These are phyloP conservation scores for Fraxinus latifolia DNA, from an alignment of 305 asterid genomes.

Conservation along the genomic window DNA sequence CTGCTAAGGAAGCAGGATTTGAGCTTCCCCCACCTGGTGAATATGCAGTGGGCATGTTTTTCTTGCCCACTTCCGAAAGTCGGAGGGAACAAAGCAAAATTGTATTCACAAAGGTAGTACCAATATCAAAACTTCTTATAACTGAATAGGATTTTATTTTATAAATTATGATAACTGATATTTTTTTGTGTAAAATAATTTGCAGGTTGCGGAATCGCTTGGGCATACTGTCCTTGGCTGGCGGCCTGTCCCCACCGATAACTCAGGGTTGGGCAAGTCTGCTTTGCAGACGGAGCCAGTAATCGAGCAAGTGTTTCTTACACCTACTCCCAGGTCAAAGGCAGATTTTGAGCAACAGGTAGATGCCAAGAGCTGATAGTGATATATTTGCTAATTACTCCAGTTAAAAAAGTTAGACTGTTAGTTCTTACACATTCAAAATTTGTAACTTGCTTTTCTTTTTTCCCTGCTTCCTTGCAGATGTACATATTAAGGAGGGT, in stretches of 20 bases:
- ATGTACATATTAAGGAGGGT: slow-evolving; percentile 96
- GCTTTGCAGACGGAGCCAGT: slow-evolving; percentile 96
- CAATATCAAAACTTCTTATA: background rate
- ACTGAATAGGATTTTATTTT: background rate
- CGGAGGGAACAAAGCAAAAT: slow-evolving; percentile 88
- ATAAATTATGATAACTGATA: background rate
- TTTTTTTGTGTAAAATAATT: slow-evolving; percentile 7
- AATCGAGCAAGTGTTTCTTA: slow-evolving; percentile 95
- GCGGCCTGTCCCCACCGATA: slow-evolving; percentile 87
- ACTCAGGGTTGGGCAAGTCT: slow-evolving; percentile 86
- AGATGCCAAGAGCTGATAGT: slow-evolving; percentile 4
- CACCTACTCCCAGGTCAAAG: slow-evolving; percentile 67
- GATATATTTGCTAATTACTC: background rate
- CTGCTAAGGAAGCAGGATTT: slow-evolving; percentile 66
- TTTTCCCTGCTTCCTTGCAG: slow-evolving; percentile 35
- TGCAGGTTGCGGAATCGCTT: slow-evolving; percentile 95
- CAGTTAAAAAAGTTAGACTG: background rate
- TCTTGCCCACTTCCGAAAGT: slow-evolving; percentile 87
- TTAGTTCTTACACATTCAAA: background rate
- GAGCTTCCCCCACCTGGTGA: slow-evolving; percentile 85
- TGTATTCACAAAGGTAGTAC: slow-evolving; percentile 76
- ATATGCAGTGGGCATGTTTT: slow-evolving; percentile 98
- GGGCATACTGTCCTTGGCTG: slow-evolving; percentile 97
- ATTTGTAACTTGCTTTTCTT: background rate
- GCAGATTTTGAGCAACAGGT: slow-evolving; percentile 98